phyloP scores from a whole-genome alignment of 1,284 basidiomycete species.

The Rhodotorula sp. region DNA sequence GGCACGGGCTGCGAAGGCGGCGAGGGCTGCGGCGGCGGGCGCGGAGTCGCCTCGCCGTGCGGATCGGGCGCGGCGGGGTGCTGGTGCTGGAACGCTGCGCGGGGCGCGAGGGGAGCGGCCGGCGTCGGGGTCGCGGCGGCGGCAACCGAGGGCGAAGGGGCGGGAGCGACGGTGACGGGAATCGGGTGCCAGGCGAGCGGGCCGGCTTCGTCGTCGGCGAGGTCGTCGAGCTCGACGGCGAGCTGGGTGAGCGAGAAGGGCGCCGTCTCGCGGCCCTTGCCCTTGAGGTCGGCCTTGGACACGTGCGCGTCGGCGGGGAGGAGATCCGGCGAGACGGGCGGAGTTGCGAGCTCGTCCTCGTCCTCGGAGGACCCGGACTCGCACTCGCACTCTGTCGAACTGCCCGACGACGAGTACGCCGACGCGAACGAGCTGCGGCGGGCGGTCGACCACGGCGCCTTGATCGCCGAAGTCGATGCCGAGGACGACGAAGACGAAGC shows the following conservation, averaged over 20 bases:
- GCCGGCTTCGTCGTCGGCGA: background rate
- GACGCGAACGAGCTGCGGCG: constrained; percentile 21
- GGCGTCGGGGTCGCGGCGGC: background rate
- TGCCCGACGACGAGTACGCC: constrained; percentile 12
- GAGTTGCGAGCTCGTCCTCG: constrained; percentile 24
- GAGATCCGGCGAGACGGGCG: constrained; percentile 20
- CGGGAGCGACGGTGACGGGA: background rate
- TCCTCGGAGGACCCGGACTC: constrained; percentile 20
- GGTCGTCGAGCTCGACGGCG: constrained; percentile 13
- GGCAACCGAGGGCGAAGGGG: background rate
- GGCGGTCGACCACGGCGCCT: constrained; percentile 1
- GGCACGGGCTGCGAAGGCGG: background rate
- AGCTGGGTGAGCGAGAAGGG: constrained; percentile 8
- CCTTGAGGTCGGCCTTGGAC: constrained; percentile 1
- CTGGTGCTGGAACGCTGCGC: background rate
- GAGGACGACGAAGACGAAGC: background rate
- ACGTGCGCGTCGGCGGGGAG: background rate
- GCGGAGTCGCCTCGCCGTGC: background rate
- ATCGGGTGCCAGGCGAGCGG: background rate
- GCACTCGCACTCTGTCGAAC: constrained; percentile 21
- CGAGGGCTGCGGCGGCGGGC: constrained; percentile 9
- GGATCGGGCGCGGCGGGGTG: constrained; percentile 2
- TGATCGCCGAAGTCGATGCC: background rate
- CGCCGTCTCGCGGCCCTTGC: constrained; percentile 15
- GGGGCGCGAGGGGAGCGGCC: background rate